A percentile compares a stretch with the other conserved stretches of the same genome.
These are phyloP conservation scores for Hyparrhenia diplandra DNA, from an alignment of 176 grass and related monocot species.

Conservation along the genomic window DNA sequence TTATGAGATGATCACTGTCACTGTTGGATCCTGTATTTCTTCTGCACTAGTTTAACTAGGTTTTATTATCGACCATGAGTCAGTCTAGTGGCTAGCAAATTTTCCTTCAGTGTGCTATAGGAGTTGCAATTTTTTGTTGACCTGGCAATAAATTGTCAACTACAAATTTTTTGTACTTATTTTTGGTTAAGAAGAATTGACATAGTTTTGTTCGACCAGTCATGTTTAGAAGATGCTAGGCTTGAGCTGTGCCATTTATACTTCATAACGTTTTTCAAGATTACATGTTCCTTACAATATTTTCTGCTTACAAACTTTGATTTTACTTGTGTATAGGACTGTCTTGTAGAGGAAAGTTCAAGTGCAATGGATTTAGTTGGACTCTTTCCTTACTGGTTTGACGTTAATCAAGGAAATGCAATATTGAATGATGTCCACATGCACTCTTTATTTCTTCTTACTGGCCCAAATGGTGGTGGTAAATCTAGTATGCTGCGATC, in stretches of 20 bases:
- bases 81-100: neutral
- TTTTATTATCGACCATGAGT: neutral
- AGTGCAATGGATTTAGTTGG: slow-evolving; percentile 68
- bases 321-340: slow-evolving; percentile 52
- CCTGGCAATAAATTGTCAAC: neutral
- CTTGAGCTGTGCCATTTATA: neutral
- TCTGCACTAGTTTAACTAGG: slow-evolving; percentile 14
- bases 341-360: slow-evolving; percentile 23
- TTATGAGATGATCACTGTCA: neutral
- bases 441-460: slow-evolving; percentile 78
- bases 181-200: neutral
- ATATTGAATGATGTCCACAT: slow-evolving; percentile 82
- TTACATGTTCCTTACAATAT: neutral
- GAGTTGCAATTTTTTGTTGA: neutral
- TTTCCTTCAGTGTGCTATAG: slow-evolving; percentile 8
- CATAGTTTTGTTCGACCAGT: slow-evolving; percentile 4
- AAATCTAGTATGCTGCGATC: slow-evolving; percentile 96
- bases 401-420: slow-evolving; percentile 74
- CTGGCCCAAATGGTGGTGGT: slow-evolving; percentile 96
- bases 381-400: slow-evolving; percentile 86
- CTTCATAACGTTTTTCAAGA: neutral
- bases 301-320: neutral
- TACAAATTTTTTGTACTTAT: neutral
- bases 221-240: neutral
- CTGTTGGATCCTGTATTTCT: slow-evolving; percentile 18